Base-by-base conservation (phyloP, 1,284 basidiomycete genomes). In the Cryptococcus floricola region DNA sequence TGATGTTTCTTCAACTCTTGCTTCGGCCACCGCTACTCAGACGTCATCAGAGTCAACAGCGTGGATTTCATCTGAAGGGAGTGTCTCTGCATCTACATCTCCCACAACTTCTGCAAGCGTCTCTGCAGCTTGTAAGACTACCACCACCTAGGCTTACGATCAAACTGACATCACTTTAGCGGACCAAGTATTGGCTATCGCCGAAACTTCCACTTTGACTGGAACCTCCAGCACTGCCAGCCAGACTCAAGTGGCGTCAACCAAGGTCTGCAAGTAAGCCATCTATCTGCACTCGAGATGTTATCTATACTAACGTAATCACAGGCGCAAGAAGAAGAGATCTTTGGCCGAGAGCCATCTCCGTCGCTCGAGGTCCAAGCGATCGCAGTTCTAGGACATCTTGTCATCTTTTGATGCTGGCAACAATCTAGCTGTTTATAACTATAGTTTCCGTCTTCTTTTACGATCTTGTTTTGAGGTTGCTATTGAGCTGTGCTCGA, bases 261-360 rank as follows among this genome's bases (percentile, higher is more conserved):
- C 47, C 44, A 52, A 54, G 13, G 39, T 27, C 13, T 58, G 57
- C 57, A 58, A 58, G 57, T 58, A 42, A 58, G 57, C 27, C 4
- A 18, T 28, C 8, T 48, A 5, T 16, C 18, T 14, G 34, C 8
- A 48, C 10, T 34, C 31, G 31, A 48, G 16, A 16, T 23, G 1
- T 7, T 46, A n/a, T 6, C 2, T 12, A 18, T 12, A 48, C 23
- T 5, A 38, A 16, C 10, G 31, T 9, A 13, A 39, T 39, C 23
- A 23, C 23, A 48, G 47, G 38, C 38, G 34, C 12, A 50, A 41
- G 38, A 50, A 50, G 48, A 28, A 34, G 14, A 14, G 48, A 19
- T 23, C 38, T 25, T 14, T 37, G 10, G 19, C 38, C 10, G 9
- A 39, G 9, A 39, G 42, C 37, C 48, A 50, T 50, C 23, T 50